Conservation (phyloP, 768 basidiomycete species). For the Boletus rubroflammeus region DNA sequence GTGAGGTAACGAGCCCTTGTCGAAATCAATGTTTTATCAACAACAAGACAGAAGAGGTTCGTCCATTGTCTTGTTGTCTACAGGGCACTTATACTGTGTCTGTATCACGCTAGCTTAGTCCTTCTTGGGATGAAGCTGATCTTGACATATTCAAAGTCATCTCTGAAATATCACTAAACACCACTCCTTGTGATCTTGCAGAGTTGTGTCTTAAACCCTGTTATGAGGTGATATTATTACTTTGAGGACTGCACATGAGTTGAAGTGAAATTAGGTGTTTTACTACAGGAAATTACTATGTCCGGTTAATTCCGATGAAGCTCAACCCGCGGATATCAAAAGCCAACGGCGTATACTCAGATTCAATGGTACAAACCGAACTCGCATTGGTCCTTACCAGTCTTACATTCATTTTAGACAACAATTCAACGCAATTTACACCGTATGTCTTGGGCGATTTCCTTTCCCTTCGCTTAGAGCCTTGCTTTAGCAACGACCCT, state of each 20-base stretch:
- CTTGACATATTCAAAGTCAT: constrained; percentile 38
- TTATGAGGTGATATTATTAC: constrained; percentile 41
- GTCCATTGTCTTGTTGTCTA: not conserved
- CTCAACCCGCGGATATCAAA: constrained; percentile 1
- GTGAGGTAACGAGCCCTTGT: constrained; percentile 21
- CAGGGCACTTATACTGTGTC: not conserved
- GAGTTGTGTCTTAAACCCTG: constrained; percentile 56
- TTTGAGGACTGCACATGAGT: not conserved
- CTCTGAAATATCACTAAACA: constrained; percentile 42
- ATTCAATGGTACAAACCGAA: constrained; percentile 20
- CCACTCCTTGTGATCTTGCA: constrained; percentile 52
- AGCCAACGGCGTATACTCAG: constrained; percentile 3
- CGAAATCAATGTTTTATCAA: constrained; percentile 28
- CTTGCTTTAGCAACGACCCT: constrained; percentile 39
- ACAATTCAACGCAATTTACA: constrained; percentile 14
- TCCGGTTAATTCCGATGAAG: not conserved
- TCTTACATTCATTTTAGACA: constrained; percentile 20
- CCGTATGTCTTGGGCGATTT: constrained; percentile 19
- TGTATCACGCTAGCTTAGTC: constrained; percentile 13
- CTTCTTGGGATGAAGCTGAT: constrained; percentile 43
- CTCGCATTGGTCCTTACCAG: not conserved
- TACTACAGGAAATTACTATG: constrained; percentile 18
- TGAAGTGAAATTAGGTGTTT: constrained; percentile 21
- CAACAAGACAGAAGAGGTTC: constrained; percentile 12
- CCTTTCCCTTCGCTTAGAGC: not conserved